phyloP scores from a whole-genome alignment of 176 grass and related monocot genomes.

The Leersia perrieri region DNA sequence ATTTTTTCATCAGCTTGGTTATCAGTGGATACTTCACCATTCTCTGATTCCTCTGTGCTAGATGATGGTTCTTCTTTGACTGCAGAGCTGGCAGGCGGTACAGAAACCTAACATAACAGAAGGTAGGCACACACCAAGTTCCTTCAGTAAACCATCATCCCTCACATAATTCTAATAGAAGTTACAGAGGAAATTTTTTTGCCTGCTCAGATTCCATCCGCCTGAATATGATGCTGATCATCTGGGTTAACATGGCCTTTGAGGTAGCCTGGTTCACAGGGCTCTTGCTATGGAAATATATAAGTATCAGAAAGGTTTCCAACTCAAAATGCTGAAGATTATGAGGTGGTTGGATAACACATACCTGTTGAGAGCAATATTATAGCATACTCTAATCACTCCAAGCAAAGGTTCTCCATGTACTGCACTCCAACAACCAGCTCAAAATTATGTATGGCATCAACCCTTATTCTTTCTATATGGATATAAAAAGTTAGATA shows the following conservation, averaged over 20 bases:
- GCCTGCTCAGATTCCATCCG: conserved; percentile 93
- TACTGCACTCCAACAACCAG: conserved; percentile 61
- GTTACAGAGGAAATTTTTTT: conserved; percentile 5
- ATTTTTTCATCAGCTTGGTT: conserved; percentile 63
- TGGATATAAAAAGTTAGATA: conserved; percentile 8
- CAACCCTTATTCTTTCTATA: conserved; percentile 12
- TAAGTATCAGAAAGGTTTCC: conserved; percentile 34
- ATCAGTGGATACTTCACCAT: conserved; percentile 70
- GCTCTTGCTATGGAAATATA: conserved; percentile 74
- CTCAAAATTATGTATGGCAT: conserved; percentile 20
- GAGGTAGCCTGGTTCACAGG: conserved; percentile 98
- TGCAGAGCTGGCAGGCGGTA: conserved; percentile 39
- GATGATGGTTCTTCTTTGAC: conserved; percentile 50
- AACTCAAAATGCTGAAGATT: conserved; percentile 25
- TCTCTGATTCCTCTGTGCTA: conserved; percentile 61
- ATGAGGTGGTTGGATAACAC: conserved; percentile 24
- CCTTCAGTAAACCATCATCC: conserved; percentile 15
- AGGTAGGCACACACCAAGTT: conserved; percentile 14
- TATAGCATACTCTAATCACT: conserved; percentile 99
- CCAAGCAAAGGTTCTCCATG: conserved; percentile 96
- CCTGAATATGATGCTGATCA: conserved; percentile 98
- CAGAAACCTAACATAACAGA: conserved; percentile 54
- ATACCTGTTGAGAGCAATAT: conserved; percentile 99
- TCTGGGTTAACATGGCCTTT: conserved; percentile 99
- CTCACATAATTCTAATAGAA: conserved; percentile 22